Evolutionary conservation across 2,329 filamentous ascomycete species (phyloP), one percentile per base, ranked within the genome.

Genomic region (Cladosporium cucumerinum): DNA sequence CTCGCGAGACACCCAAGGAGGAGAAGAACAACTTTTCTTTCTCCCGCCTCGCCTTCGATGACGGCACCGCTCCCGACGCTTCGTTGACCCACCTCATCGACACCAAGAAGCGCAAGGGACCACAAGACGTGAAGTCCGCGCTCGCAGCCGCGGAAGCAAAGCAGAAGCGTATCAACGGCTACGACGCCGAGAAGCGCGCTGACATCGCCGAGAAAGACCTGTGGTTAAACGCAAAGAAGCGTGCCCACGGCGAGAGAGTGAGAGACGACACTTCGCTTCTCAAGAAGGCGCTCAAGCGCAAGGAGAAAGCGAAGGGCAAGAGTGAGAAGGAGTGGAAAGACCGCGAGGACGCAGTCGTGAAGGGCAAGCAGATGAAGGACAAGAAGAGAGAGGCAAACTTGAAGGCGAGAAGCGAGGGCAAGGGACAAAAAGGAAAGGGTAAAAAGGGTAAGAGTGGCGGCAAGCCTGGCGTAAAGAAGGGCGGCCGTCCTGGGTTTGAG

Each of bases 211-310:
- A 97, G 78, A 98, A 98, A 82, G 94, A 99, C 73, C 82, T 89
- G 65, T 99, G 95, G 95, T 83, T 97, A 66, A 94, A 91, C 57
- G 95, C 95, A 2, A 90, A 94, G 78, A 92, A 92, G 78, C 88
- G 90, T 26, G 92, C 90, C 1, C 91, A 96, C 76, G 95, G 95
- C 57, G 93, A 97, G 74, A 91, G 92, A 75, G 89, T 97, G 36
- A 88, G 87, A 66, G 93, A 98, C 74, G 92, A 97, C 76, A 92
- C 92, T 68, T 87, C 86, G 54, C 80, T 97, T 64, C 84, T 99
- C 30, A 97, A 97, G 84, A 97, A 97, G 83, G 91, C 93, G 0
- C 82, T 98, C 70, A 97, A 97, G 85, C 88, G 94, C 70, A 96
- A 97, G 81, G 92, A 97, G 73, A 87, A 89, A 70, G 82, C 86